Evolutionary conservation across 1,284 basidiomycete species (phyloP).

Genomic region (Athelia psychrophila): DNA sequence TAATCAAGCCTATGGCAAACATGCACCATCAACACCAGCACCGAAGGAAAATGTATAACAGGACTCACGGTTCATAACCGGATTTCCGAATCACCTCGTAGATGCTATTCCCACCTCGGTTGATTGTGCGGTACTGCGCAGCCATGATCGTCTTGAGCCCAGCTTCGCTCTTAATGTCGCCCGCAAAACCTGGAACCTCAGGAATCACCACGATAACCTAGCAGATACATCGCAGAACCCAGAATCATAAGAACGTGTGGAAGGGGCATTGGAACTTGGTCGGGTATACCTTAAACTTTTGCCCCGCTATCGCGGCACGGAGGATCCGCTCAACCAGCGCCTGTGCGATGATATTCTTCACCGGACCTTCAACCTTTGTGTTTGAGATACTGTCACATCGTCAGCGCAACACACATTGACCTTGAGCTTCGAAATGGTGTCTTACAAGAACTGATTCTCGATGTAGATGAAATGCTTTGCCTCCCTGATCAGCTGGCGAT

Average conservation of each 20-base stretch:
- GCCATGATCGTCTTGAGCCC: slow-evolving; percentile 82
- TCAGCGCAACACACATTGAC: neutral
- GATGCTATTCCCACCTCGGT: slow-evolving; percentile 83
- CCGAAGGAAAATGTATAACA: no score
- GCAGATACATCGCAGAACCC: no score
- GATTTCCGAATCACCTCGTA: slow-evolving; percentile 80
- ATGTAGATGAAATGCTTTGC: slow-evolving; percentile 90
- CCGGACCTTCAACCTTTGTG: slow-evolving; percentile 60
- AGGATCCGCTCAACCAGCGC: slow-evolving; percentile 85
- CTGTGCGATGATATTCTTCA: slow-evolving; percentile 80
- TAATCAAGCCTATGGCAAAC: slow-evolving; percentile 79
- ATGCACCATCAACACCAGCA: no score
- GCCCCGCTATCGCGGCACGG: slow-evolving; percentile 65
- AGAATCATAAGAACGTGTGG: neutral
- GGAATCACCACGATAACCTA: slow-evolving; percentile 83
- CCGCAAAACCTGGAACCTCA: slow-evolving; percentile 79
- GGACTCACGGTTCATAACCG: slow-evolving; percentile 77
- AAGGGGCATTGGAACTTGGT: slow-evolving; percentile 2
- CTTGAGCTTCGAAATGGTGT: slow-evolving; percentile 9
- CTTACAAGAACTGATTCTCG: slow-evolving; percentile 94
- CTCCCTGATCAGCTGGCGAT: slow-evolving; percentile 80
- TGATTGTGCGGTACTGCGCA: slow-evolving; percentile 82
- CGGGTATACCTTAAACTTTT: slow-evolving; percentile 71
- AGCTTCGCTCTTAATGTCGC: slow-evolving; percentile 72
- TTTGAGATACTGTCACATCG: slow-evolving; percentile 63